Evolutionary conservation across 495 filamentous ascomycete species (phyloP).

Genomic region (Pseudoneurospora amorphoporcata): DNA sequence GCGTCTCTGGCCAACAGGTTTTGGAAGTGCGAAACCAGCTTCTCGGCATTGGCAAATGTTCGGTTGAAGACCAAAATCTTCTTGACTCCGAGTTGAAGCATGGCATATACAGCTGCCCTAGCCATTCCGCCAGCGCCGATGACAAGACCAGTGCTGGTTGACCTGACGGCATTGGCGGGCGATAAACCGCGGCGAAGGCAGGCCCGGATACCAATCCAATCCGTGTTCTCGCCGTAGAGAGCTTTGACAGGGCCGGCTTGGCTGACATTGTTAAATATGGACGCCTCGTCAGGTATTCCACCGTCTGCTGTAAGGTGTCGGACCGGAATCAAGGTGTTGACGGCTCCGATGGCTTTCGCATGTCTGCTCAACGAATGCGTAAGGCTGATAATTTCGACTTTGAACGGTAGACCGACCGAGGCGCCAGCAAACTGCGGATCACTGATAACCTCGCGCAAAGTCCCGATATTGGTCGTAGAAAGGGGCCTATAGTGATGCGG

Average conservation of each 20-base stretch:
- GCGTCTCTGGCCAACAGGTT: slow-evolving; percentile 18
- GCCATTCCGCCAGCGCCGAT: slow-evolving; percentile 73
- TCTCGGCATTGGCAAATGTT: slow-evolving; percentile 47
- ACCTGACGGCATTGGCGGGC: slow-evolving; percentile 60
- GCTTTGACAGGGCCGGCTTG: slow-evolving; percentile 52
- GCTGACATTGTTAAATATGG: slow-evolving; percentile 48
- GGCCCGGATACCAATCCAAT: slow-evolving; percentile 59
- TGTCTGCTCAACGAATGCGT: slow-evolving; percentile 58
- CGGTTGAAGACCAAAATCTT: slow-evolving; percentile 65
- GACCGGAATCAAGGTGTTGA: slow-evolving; percentile 65
- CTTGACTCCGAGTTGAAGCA: slow-evolving; percentile 63
- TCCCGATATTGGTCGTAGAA: slow-evolving; percentile 47
- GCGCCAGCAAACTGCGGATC: slow-evolving; percentile 59
- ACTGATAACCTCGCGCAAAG: slow-evolving; percentile 48
- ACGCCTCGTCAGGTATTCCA: slow-evolving; percentile 46
- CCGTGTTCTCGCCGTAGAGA: slow-evolving; percentile 69
- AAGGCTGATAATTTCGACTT: slow-evolving; percentile 54
- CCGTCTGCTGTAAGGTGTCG: slow-evolving; percentile 47
- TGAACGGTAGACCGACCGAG: slow-evolving; percentile 63
- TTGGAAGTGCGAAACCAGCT: slow-evolving; percentile 58
- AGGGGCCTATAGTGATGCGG: slow-evolving; percentile 53
- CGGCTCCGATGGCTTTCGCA: slow-evolving; percentile 62
- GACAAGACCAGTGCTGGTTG: slow-evolving; percentile 52
- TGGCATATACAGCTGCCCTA: slow-evolving; percentile 61
- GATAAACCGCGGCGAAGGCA: slow-evolving; percentile 62